Evolutionary conservation across 768 basidiomycete species (phyloP).

Genomic region (Mycena haematopus): DNA sequence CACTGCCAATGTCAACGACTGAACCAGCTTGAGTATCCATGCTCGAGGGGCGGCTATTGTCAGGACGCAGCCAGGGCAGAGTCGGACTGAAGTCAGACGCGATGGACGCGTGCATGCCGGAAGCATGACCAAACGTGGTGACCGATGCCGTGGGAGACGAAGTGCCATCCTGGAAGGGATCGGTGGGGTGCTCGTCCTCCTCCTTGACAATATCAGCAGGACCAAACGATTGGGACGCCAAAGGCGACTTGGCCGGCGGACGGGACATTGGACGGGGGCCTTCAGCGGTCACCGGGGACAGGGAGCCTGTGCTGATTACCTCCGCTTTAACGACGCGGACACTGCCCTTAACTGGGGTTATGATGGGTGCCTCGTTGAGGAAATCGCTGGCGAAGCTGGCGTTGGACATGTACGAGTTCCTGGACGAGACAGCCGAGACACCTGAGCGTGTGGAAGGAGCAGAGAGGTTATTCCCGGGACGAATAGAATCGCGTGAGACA

Average conservation of each 20-base stretch:
- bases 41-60: conserved; percentile 62
- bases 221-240: conserved; percentile 75
- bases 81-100: conserved; percentile 46
- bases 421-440: conserved; percentile 56
- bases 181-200: conserved; percentile 52
- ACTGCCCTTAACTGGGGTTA: conserved; percentile 68
- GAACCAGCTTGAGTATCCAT: conserved; percentile 68
- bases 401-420: conserved; percentile 75
- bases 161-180: conserved; percentile 71
- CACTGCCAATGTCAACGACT: conserved; percentile 64
- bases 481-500: conserved; percentile 60
- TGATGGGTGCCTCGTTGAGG: conserved; percentile 80
- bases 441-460: conserved; percentile 62
- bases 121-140: conserved; percentile 46
- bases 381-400: conserved; percentile 82
- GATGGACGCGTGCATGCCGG: conserved; percentile 35
- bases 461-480: conserved; percentile 42
- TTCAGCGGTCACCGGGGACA: conserved; percentile 44
- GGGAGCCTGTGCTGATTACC: conserved; percentile 67
- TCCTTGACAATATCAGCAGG: conserved; percentile 69
- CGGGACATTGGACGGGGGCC: conserved; percentile 44
- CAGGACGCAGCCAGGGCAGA: conserved; percentile 48
- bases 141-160: conserved; percentile 48
- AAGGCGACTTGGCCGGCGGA: conserved; percentile 64
- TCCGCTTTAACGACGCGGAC: conserved; percentile 81